Base-by-base conservation (phyloP, 2,329 filamentous ascomycete genomes). In the Juglanconis sp. region DNA sequence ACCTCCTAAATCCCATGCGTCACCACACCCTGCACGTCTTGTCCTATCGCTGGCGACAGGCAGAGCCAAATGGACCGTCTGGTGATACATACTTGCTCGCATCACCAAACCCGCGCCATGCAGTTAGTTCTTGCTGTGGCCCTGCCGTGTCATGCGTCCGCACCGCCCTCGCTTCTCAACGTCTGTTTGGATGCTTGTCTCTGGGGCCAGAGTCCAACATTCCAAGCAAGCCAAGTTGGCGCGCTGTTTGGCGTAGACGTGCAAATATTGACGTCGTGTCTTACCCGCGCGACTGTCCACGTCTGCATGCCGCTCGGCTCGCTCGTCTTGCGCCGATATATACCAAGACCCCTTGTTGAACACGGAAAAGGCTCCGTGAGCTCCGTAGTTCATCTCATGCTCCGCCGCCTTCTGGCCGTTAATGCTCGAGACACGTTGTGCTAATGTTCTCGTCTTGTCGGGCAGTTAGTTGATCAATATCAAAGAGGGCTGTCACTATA, bases 141-240 rank as follows among this genome's bases (percentile, higher is more conserved):
- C 68, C 67, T 70, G 68, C 70, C 67, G 68, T 70, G 68, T 69
- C 68, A 67, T 51, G 42, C 36, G 30, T 17, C 35, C 44, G 15
- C 47, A 42, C 42, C 38, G 46, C 61, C 17, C 52, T 44, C 40
- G 42, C 46, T 40, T 48, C 44, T 49, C 30, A 34, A 56, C 13
- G 49, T 48, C 38, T 35, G 38, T 49, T 48, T 51, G 52, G 40
- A 42, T 44, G 44, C 35, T 47, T 51, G 30, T 42, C 52, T 44
- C 50, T 60, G 54, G 56, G 47, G 32, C 42, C 42, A 30, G 3
- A 35, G 24, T n/a, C 36, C 47, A 32, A 50, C 30, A 15, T 55
- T 50, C 44, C 40, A 38, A 35, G 56, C 56, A 36, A 47, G 52
- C 52, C 60, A 44, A 13, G 40, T 53, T 53, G 52, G 17, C 52